A percentile compares a stretch with the other conserved stretches of the same genome.
Evolutionary conservation across 169 alveolate species (phyloP).

Genomic region (Plasmodium chabaudi): DNA sequence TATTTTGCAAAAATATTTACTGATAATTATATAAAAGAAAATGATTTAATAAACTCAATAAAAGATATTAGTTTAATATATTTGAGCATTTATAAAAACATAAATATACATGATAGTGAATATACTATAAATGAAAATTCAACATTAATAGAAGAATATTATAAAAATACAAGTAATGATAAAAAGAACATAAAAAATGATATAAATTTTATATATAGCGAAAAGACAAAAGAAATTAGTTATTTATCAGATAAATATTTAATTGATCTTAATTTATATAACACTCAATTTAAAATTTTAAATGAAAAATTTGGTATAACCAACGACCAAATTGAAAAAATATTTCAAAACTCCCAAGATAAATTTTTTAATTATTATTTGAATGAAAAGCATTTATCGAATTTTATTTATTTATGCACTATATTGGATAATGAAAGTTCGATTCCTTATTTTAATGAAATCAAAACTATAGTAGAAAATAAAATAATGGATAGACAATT

Average conservation of each 20-base stretch:
- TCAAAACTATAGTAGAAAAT: slow-evolving; percentile 19
- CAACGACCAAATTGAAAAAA: slow-evolving; percentile 54
- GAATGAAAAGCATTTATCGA: slow-evolving; percentile 61
- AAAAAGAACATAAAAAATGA: slow-evolving; percentile 28
- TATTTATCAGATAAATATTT: slow-evolving; percentile 49
- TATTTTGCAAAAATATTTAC: slow-evolving; percentile 49
- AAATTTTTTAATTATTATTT: slow-evolving; percentile 67
- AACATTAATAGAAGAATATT: slow-evolving; percentile 52
- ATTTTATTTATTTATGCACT: slow-evolving; percentile 48
- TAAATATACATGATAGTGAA: slow-evolving; percentile 31
- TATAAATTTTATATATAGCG: slow-evolving; percentile 40
- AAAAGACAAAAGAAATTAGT: slow-evolving; percentile 54
- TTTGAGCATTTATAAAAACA: slow-evolving; percentile 21
- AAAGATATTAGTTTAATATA: slow-evolving; percentile 47
- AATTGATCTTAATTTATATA: slow-evolving; percentile 19
- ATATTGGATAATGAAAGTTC: slow-evolving; percentile 31
- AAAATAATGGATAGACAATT: slow-evolving; percentile 23
- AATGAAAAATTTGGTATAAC: slow-evolving; percentile 48
- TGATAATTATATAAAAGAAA: slow-evolving; percentile 18
- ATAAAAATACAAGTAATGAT: slow-evolving; percentile 10
- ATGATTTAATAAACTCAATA: slow-evolving; percentile 29
- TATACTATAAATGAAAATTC: slow-evolving; percentile 38
- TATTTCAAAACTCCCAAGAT: slow-evolving; percentile 20
- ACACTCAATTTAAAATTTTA: slow-evolving; percentile 26
- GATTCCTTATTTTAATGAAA: slow-evolving; percentile 28